Evolutionary conservation across 2,329 filamentous ascomycete genomes (phyloP).

Genomic region (Monilinia aucupariae): DNA sequence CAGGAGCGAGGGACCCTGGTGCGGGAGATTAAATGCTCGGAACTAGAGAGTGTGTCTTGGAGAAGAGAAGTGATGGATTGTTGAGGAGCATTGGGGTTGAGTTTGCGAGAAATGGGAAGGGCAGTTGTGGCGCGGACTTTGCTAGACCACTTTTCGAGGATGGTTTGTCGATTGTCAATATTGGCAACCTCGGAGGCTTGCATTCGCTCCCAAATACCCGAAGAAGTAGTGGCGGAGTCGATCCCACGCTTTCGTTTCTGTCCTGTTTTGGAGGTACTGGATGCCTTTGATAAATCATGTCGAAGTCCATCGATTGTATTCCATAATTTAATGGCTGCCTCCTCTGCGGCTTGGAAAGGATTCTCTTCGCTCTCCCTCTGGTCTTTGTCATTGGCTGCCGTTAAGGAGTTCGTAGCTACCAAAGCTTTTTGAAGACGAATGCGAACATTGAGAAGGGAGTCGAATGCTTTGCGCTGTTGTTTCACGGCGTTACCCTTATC

Average conservation of each 20-base stretch:
- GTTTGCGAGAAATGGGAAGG: constrained; percentile 51
- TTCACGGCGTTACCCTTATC: constrained; percentile 84
- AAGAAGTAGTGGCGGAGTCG: constrained; percentile 51
- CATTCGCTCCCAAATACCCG: constrained; percentile 69
- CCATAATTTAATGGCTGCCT: constrained; percentile 79
- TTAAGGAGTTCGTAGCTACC: constrained; percentile 71
- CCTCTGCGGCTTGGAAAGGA: constrained; percentile 71
- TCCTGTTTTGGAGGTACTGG: constrained; percentile 42
- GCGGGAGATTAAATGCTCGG: constrained; percentile 62
- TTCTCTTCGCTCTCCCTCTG: constrained; percentile 38
- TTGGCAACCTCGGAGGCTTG: constrained; percentile 57
- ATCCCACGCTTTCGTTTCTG: constrained; percentile 57
- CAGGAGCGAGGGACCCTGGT: constrained; percentile 70
- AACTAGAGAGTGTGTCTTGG: constrained; percentile 60
- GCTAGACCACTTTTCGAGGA: constrained; percentile 84
- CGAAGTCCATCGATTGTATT: constrained; percentile 71
- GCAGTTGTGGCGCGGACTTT: constrained; percentile 64
- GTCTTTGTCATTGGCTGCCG: constrained; percentile 41
- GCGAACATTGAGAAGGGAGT: constrained; percentile 79
- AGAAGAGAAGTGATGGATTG: constrained; percentile 64
- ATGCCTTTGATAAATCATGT: constrained; percentile 49
- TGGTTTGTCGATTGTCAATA: constrained; percentile 58
- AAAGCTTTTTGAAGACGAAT: constrained; percentile 92
- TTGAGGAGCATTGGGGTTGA: constrained; percentile 45
- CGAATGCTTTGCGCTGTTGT: constrained; percentile 77